Percentiles rank a stretch among this genome's conserved stretches.
These are phyloP conservation scores for Malassezia vespertilionis DNA, from an alignment of 1,284 basidiomycete genomes.

Conservation along the genomic window DNA sequence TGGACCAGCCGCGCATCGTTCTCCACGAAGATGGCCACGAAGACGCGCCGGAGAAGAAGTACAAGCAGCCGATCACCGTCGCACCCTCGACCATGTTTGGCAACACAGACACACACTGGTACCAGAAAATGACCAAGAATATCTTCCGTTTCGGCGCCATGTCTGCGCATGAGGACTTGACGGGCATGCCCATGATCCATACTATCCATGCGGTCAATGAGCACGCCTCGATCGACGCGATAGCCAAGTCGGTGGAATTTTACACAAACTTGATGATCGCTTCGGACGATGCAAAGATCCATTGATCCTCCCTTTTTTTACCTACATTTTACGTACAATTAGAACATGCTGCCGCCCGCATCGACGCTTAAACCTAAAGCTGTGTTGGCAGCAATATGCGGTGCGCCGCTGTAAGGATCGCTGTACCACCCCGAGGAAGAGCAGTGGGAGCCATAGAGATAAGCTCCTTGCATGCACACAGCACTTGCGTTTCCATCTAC, in stretches of 20 bases:
- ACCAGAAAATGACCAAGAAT: constrained; percentile 52
- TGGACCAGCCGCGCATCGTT: constrained; percentile 54
- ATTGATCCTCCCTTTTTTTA: too few relatives aligned
- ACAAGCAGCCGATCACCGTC: constrained; percentile 50
- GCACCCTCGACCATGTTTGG: constrained; percentile 55
- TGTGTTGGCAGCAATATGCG: too few relatives aligned
- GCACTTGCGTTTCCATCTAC: neutral
- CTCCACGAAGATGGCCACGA: constrained; percentile 53
- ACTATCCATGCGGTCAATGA: constrained; percentile 62
- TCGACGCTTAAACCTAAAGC: too few relatives aligned
- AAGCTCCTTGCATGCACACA: neutral
- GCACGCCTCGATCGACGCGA: constrained; percentile 48
- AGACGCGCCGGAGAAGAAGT: constrained; percentile 48
- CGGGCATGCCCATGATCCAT: constrained; percentile 46
- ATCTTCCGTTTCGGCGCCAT: constrained; percentile 54
- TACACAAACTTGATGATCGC: constrained; percentile 52
- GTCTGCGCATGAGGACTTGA: constrained; percentile 38
- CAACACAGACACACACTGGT: constrained; percentile 53
- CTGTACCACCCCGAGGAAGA: too few relatives aligned
- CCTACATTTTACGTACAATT: too few relatives aligned
- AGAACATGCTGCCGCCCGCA: too few relatives aligned
- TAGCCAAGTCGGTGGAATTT: constrained; percentile 50
- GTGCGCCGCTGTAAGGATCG: too few relatives aligned
- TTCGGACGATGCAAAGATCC: constrained; percentile 37
- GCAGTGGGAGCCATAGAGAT: neutral